A percentile compares a stretch with the other conserved stretches of the same genome.
These are phyloP conservation scores for Cornus kousa DNA, from an alignment of 148 eudicot genomes.

Conservation along the genomic window DNA sequence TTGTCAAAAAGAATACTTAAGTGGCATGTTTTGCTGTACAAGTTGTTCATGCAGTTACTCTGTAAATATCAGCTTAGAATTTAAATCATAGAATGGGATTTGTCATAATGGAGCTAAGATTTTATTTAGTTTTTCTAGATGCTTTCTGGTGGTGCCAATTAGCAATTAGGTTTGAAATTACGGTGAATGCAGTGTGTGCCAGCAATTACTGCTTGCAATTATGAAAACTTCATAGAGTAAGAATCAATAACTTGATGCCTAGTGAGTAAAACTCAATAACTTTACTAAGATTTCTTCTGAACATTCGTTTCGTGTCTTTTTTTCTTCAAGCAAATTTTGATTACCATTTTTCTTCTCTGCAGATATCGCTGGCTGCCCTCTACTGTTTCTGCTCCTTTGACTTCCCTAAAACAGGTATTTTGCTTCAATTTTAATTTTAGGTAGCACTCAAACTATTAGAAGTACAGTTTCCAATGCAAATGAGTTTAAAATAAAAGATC, in stretches of 20 bases:
- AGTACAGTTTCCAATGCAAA: background rate
- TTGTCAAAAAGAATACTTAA: background rate
- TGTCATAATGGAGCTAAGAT: background rate
- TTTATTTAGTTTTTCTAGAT: background rate
- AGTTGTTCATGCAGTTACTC: background rate
- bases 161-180: background rate
- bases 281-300: background rate
- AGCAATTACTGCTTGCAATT: background rate
- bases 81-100: background rate
- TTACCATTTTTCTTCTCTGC: constrained; percentile 18
- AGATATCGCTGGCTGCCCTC: constrained; percentile 46
- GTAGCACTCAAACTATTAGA: background rate
- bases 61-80: background rate
- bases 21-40: background rate
- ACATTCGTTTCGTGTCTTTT: background rate
- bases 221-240: background rate
- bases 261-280: background rate
- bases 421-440: background rate
- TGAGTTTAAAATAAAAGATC: background rate
- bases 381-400: constrained; percentile 37
- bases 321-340: background rate
- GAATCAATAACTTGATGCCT: background rate
- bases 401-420: constrained; percentile 55
- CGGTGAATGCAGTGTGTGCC: background rate
- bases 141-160: background rate